Evolutionary conservation across 2,329 filamentous ascomycete genomes (phyloP), one percentile per base, ranked within the genome.

Genomic region (Leptographium flavum): DNA sequence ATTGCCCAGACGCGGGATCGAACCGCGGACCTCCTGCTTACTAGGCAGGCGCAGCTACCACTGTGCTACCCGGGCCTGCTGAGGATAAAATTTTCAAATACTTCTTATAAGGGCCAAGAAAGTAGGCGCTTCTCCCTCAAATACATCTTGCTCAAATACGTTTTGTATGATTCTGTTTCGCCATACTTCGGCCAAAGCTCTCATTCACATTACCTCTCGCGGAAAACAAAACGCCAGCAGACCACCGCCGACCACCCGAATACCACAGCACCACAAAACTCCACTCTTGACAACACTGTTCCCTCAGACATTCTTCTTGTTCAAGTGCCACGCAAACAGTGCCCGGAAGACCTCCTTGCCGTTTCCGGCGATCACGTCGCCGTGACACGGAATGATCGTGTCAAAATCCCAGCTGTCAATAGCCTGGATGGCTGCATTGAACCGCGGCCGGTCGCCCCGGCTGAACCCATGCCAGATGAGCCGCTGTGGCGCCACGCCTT

Each of bases 341-440:
- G 83, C 85, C 55, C 73, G 67, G 53, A 90, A 94, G 15, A 84
- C 68, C 11, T 72, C 73, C 69, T 93, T 94, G 10, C 74, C 87
- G 50, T 68, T 61, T 2, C 66, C 69, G 60, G 92, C 81, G 52
- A 96, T 79, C 15, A 84, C 80, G 64, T 98, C 92, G 9, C 92
- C 92, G 63, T 98, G 92, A 60, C 90, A 96, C 1, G 90, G 87
- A 48, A 98, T 79, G 42, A 96, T 70, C 33, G 79, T 79, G 52
- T 81, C 76, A 59, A 95, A 94, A 47, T 90, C 81, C 90, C 90
- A 98, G 45, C 63, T 59, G 44, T 78, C 69, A 50, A 96, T 90
- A 49, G 72, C 71, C 53, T 63, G 65, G 35, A 87, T 65, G 53
- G 81, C 87, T 50, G 76, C 69, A 51, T 79, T 79, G 61, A 87